Evolutionary conservation across 2,329 filamentous ascomycete species (phyloP), one percentile per base, ranked within the genome.

Genomic region (Ceratocystis papillata): DNA sequence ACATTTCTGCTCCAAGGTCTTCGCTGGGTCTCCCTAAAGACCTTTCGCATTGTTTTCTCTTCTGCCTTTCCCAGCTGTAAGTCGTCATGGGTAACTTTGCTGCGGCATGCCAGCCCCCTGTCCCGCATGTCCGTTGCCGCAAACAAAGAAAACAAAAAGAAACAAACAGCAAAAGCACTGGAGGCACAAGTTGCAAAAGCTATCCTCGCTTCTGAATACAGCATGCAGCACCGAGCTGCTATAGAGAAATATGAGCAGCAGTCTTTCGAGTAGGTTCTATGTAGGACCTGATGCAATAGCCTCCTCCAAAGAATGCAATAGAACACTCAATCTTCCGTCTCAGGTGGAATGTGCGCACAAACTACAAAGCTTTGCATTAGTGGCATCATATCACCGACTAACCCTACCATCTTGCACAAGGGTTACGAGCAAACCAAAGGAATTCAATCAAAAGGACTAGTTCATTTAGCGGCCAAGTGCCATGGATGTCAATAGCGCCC

Each of bases 41-140:
- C 55, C 55, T 59, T 59, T 59, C 55, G 28, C 55, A 15, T 59
- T 30, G 25, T n/a, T 8, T 37, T 7, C 55, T 59, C 55, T 37
- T n/a, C 7, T 41, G 12, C 20, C 25, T 28, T 53, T 37, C 28
- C 33, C 25, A 2, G 28, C 55, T 37, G 30, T n/a, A 59, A 20
- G 30, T 59, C 28, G 33, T 33, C 28, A 37, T 59, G 55, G 55
- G 28, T 37, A n/a, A 59, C 55, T 59, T 37, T 28, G 55, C 12
- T 59, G 10, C 28, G 22, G 55, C 55, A 37, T 59, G 17, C 55
- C 55, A 59, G 15, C 17, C 55, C 55, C 55, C 33, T 33, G 28
- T 59, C 55, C 55, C 55, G 55, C 55, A n/a, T 37, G 48, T 53
- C 25, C 37, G 37, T 2, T 50, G 25, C 7, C 33, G 30, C 22